Conservation (phyloP, 306 rosid genomes). For the Ceratonia siliqua region DNA sequence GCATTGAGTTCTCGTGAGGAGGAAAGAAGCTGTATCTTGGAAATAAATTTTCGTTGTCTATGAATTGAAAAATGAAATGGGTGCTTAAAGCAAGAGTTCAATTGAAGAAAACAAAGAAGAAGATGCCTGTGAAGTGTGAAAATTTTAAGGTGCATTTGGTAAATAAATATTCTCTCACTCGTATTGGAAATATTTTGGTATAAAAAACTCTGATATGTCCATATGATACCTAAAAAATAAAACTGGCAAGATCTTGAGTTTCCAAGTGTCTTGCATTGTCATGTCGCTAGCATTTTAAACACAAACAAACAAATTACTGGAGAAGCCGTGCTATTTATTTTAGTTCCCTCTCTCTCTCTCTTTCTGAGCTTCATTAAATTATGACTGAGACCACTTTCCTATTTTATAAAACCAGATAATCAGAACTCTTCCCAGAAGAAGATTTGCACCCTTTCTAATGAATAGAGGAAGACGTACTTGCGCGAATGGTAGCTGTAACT, state of each 20-base stretch:
- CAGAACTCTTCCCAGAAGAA: no score
- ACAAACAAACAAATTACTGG: no score
- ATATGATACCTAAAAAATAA: no score
- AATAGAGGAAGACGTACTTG: background rate
- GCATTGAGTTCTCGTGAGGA: background rate
- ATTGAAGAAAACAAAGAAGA: background rate
- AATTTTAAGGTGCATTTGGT: background rate
- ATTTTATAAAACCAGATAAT: no score
- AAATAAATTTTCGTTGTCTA: background rate
- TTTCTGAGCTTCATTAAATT: no score
- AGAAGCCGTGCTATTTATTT: no score
- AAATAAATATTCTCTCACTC: background rate
- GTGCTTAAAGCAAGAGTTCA: background rate
- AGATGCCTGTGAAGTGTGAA: background rate
- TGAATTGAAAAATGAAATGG: background rate
- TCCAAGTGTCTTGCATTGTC: no score
- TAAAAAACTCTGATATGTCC: background rate
- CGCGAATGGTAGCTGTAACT: background rate
- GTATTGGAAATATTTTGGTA: background rate
- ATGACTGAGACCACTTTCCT: no score
- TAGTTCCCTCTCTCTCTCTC: no score
- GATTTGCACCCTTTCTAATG: background rate
- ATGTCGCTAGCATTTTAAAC: no score
- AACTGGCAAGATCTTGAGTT: no score
- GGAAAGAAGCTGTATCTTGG: background rate